These are phyloP conservation scores for Nephelium lappaceum DNA, from an alignment of 345 rosid genomes.

Conservation along the genomic window DNA sequence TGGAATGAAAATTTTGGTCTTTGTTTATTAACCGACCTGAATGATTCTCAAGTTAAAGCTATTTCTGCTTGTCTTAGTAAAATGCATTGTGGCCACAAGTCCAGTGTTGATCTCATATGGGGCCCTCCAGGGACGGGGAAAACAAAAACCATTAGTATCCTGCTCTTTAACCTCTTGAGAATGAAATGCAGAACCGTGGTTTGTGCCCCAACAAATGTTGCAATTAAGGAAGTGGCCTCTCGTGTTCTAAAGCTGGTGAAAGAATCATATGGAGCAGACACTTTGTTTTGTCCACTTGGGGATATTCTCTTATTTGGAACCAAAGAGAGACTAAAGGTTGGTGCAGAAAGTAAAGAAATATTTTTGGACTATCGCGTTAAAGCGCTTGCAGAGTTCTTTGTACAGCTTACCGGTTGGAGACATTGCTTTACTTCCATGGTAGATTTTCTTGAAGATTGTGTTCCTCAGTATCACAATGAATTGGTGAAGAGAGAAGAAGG, in stretches of 20 bases:
- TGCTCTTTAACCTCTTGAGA: slow-evolving; percentile 37
- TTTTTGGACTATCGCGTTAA: slow-evolving; percentile 31
- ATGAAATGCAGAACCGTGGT: slow-evolving; percentile 38
- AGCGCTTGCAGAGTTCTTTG: slow-evolving; percentile 27
- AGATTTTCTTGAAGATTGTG: slow-evolving; percentile 10
- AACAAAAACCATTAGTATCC: slow-evolving; percentile 29
- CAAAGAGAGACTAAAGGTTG: slow-evolving; percentile 15
- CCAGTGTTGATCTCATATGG: slow-evolving; percentile 47
- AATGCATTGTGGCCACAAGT: slow-evolving; percentile 31
- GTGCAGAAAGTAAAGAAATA: slow-evolving; percentile 20
- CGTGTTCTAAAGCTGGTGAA: slow-evolving; percentile 40
- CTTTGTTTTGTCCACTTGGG: slow-evolving; percentile 8
- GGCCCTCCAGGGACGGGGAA: slow-evolving; percentile 39
- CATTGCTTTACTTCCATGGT: slow-evolving; percentile 5
- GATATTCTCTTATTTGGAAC: slow-evolving; percentile 32
- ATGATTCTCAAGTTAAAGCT: slow-evolving; percentile 39
- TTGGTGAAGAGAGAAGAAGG: too few species aligned
- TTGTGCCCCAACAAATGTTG: slow-evolving; percentile 58
- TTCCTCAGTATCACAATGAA: slow-evolving; percentile 5
- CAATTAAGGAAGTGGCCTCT: slow-evolving; percentile 45
- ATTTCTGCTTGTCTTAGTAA: slow-evolving; percentile 29
- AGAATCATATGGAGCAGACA: slow-evolving; percentile 14
- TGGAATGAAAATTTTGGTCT: slow-evolving; percentile 3
- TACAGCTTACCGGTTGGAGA: background rate
- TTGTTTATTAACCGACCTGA: slow-evolving; percentile 22